These are phyloP conservation scores for Leucocoprinus sp. DNA, from an alignment of 768 basidiomycete species.

Conservation along the genomic window DNA sequence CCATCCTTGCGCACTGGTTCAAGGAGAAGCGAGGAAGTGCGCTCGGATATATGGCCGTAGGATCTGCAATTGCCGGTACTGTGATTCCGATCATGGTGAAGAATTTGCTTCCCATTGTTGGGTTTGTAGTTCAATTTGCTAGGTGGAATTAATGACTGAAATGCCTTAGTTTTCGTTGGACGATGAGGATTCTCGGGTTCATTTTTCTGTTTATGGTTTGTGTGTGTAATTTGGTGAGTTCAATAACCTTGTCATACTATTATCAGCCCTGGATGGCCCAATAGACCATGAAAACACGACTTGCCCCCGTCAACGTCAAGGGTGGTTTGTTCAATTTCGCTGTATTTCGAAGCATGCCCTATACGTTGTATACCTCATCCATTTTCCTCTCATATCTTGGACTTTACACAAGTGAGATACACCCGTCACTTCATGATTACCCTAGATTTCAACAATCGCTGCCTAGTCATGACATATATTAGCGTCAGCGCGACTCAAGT, in stretches of 20 bases:
- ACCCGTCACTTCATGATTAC: background rate
- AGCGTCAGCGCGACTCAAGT: constrained; percentile 44
- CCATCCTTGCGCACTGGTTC: constrained; percentile 69
- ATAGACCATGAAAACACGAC: constrained; percentile 38
- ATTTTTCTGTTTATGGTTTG: constrained; percentile 27
- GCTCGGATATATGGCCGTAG: constrained; percentile 55
- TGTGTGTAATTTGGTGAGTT: background rate
- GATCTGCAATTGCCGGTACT: constrained; percentile 62
- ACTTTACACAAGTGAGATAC: constrained; percentile 50
- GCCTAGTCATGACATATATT: constrained; percentile 59
- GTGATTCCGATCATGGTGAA: constrained; percentile 55
- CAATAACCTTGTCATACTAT: too few species aligned
- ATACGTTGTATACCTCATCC: constrained; percentile 48
- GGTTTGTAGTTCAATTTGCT: constrained; percentile 16
- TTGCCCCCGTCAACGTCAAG: constrained; percentile 42
- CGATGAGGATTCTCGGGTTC: constrained; percentile 62
- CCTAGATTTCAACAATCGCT: background rate
- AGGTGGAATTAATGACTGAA: background rate
- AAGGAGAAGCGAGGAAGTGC: constrained; percentile 49
- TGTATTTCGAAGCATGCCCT: constrained; percentile 46
- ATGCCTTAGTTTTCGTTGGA: constrained; percentile 65
- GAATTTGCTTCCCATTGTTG: constrained; percentile 22
- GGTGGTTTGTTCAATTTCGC: constrained; percentile 52
- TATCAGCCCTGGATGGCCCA: too few species aligned
- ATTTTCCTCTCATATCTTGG: constrained; percentile 52